Conservation (phyloP, 371 early-diverging fungal genomes). For the Mortierella sp. region DNA sequence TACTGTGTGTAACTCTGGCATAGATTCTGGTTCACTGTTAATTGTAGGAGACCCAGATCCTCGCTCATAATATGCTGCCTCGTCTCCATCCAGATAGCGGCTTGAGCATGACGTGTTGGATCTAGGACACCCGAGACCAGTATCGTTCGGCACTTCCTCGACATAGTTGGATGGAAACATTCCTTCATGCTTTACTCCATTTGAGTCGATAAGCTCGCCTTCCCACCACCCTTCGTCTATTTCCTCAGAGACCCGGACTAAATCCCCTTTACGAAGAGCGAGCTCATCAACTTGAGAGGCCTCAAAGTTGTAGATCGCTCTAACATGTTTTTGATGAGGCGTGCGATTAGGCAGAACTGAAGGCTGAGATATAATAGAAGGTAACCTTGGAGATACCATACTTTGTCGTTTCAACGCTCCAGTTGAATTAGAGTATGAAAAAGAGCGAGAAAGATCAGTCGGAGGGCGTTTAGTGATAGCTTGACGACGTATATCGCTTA, state of each 20-base stretch:
- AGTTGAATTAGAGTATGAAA: slow-evolving; percentile 46
- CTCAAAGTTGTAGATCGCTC: slow-evolving; percentile 77
- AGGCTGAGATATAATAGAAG: slow-evolving; percentile 33
- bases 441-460: slow-evolving; percentile 12
- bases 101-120: slow-evolving; percentile 40
- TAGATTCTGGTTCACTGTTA: slow-evolving; percentile 22
- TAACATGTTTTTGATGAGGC: slow-evolving; percentile 59
- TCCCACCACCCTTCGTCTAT: slow-evolving; percentile 92
- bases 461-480: slow-evolving; percentile 10
- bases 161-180: slow-evolving; percentile 92
- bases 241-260: slow-evolving; percentile 79
- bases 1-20: not conserved
- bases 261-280: slow-evolving; percentile 74
- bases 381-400: slow-evolving; percentile 40
- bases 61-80: slow-evolving; percentile 50
- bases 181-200: slow-evolving; percentile 62
- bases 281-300: slow-evolving; percentile 77
- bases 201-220: slow-evolving; percentile 73
- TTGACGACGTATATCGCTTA: slow-evolving; percentile 24
- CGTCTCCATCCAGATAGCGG: slow-evolving; percentile 43
- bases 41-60: no score
- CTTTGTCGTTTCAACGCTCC: slow-evolving; percentile 39
- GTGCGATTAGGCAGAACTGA: slow-evolving; percentile 25
- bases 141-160: slow-evolving; percentile 57
- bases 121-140: slow-evolving; percentile 23